Percentiles rank a stretch among this genome's conserved stretches.
Evolutionary conservation across 2,329 filamentous ascomycete genomes (phyloP).

Genomic region (Penicillium sp.): DNA sequence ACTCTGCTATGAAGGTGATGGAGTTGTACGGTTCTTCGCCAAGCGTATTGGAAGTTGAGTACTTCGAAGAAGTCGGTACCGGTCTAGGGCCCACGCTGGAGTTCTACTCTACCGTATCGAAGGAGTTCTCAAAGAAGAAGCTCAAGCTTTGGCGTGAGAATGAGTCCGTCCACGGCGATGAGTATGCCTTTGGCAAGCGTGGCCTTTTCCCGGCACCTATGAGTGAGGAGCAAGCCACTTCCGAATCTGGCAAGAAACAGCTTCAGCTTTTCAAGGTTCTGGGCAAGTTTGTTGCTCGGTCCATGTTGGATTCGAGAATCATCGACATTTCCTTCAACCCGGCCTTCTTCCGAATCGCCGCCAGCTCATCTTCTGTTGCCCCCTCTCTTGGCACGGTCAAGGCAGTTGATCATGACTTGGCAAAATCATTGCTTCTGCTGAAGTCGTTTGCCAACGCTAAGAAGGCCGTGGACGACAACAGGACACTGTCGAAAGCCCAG

Average conservation of each 20-base stretch:
- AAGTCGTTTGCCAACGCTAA: constrained; percentile 80
- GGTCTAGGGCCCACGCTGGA: constrained; percentile 90
- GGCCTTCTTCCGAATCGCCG: constrained; percentile 90
- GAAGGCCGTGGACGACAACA: constrained; percentile 68
- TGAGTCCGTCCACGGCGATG: constrained; percentile 58
- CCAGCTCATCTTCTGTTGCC: constrained; percentile 57
- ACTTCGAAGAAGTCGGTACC: constrained; percentile 96
- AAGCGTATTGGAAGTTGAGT: constrained; percentile 92
- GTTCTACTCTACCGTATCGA: constrained; percentile 95
- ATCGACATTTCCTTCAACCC: constrained; percentile 97
- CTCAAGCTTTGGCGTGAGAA: constrained; percentile 95
- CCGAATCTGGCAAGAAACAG: constrained; percentile 76
- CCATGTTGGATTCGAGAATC: constrained; percentile 96
- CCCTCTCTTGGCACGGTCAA: constrained; percentile 85
- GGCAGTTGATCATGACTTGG: constrained; percentile 75
- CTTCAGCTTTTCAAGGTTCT: constrained; percentile 87
- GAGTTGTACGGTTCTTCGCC: constrained; percentile 95
- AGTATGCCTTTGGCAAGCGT: constrained; percentile 74
- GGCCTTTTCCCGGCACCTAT: constrained; percentile 89
- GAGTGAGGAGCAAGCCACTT: constrained; percentile 63
- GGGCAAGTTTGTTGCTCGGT: constrained; percentile 92
- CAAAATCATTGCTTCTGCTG: constrained; percentile 73
- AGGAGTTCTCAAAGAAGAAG: constrained; percentile 95
- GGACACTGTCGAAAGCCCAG: constrained; percentile 54
- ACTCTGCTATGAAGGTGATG: constrained; percentile 97